Evolutionary conservation across 208 protist genomes (phyloP).

Genomic region (Crithidia thermophila): DNA sequence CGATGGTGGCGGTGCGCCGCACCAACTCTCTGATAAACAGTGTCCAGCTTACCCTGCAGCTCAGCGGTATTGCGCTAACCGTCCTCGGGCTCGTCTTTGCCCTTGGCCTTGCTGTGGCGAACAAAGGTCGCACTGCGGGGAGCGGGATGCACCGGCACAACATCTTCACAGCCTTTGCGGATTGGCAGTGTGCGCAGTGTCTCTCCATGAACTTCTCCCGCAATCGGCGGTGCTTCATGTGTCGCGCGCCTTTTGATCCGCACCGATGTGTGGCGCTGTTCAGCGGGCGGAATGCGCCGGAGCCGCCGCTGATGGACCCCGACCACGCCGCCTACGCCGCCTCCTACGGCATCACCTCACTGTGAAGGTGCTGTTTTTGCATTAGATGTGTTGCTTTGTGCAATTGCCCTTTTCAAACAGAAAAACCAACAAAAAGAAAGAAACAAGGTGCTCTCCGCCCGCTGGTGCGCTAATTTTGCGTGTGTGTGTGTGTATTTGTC

Average conservation of each 20-base stretch:
- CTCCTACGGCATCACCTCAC: conserved; percentile 27
- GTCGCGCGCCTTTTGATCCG: conserved; percentile 60
- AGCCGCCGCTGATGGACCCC: conserved; percentile 65
- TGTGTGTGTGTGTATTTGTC: no score
- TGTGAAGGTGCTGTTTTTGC: conserved; percentile 5
- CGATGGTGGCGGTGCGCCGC: conserved; percentile 23
- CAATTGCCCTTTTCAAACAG: not conserved
- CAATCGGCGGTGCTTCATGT: conserved; percentile 75
- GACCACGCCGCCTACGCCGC: conserved; percentile 62
- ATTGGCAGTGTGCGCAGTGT: conserved; percentile 80
- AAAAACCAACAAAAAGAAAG: not conserved
- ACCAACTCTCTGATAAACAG: not conserved
- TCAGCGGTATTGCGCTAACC: conserved; percentile 16
- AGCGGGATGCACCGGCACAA: conserved; percentile 62
- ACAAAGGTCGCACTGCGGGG: conserved; percentile 29
- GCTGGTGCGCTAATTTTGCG: no score
- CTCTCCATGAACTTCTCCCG: conserved; percentile 69
- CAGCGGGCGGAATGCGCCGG: conserved; percentile 39
- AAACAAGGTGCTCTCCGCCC: no score
- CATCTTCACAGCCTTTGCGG: conserved; percentile 57
- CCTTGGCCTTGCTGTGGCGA: conserved; percentile 48
- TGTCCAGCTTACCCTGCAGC: conserved; percentile 25
- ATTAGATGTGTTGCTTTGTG: not conserved
- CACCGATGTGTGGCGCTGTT: conserved; percentile 53
- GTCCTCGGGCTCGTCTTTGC: conserved; percentile 35